Base-by-base conservation (phyloP, 306 rosid genomes). In the Psophocarpus tetragonolobus region DNA sequence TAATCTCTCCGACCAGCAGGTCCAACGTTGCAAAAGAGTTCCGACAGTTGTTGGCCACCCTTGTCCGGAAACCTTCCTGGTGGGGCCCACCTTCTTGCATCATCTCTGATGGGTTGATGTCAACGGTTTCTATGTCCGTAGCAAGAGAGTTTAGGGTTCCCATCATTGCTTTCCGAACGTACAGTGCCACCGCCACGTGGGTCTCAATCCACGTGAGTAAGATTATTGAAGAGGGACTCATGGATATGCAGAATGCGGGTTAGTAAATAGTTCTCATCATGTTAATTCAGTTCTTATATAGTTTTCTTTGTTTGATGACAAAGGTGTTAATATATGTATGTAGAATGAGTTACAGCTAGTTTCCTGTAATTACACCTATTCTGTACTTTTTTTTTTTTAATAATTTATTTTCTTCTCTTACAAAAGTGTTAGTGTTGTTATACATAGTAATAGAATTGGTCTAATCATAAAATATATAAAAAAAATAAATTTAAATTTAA, bases 111-210 rank as follows among this genome's bases (percentile, higher is more conserved):
- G 81, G 81, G 14, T 1, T 76, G 6, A 67, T 53, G 81, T 66
- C 81, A 4, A 51, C 81, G 20, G 13, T 66, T 29, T 30, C 47
- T 6, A 2, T 53, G 7, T 30, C 6, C 2, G 75, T 39, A 38
- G 75, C 74, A 3, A 1, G n/a, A 26, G 81, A 66, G 33, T 77
- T 67, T 0, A 20, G 23, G 8, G 57, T 77, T n/a, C 81, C 81
- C n/a, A 2, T 77, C 2, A 77, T 77, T 14, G 15, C 20, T 56
- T 77, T 77, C 7, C 56, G 75, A 24, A 77, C 75, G 6, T 66
- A 66, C 10, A 77, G 81, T 67, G 81, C 81, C 12, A 77, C 81
- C 27, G 69, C 68, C 35, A 67, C 81, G 3, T 77, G 68, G 81
- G 57, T 66, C 10, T 23, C 74, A 1, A 10, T 66, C 3, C 21